Conservation (phyloP, 768 basidiomycete species). For the Hericium coralloides region DNA sequence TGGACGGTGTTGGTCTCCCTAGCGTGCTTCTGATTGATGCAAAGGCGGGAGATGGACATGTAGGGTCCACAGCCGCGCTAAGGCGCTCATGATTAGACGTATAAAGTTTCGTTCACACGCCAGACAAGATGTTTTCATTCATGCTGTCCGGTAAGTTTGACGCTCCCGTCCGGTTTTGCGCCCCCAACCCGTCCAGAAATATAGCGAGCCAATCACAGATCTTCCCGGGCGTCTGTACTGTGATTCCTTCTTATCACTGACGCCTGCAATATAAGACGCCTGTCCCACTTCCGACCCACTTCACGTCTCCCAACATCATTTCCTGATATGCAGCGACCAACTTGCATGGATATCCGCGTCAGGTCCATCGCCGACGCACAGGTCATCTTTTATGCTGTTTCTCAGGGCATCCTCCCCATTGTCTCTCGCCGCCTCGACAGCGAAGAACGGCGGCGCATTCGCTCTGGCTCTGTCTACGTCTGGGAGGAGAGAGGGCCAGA, state of each 20-base stretch:
- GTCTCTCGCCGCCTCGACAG: constrained; percentile 65
- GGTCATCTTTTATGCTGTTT: constrained; percentile 67
- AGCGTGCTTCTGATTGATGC: not conserved
- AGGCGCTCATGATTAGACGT: constrained; percentile 13
- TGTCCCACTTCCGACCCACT: not conserved
- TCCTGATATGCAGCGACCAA: constrained; percentile 52
- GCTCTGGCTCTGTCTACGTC: constrained; percentile 69
- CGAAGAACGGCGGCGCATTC: constrained; percentile 61
- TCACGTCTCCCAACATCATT: not conserved
- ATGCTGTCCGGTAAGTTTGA: constrained; percentile 10
- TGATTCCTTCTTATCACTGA: constrained; percentile 14
- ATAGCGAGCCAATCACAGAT: constrained; percentile 9
- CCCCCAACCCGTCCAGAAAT: constrained; percentile 3
- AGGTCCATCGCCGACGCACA: constrained; percentile 60
- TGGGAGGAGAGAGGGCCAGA: constrained; percentile 77
- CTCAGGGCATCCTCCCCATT: constrained; percentile 48
- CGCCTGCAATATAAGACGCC: constrained; percentile 8
- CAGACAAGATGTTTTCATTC: constrained; percentile 4
- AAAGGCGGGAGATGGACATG: not conserved
- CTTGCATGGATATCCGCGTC: constrained; percentile 55
- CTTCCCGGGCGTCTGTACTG: not conserved
- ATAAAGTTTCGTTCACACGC: constrained; percentile 16
- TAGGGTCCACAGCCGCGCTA: no score
- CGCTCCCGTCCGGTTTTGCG: constrained; percentile 1
- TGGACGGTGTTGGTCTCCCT: no score